Percentiles rank a stretch among this genome's conserved stretches.
These are phyloP conservation scores for Teunomyces tritomae DNA, from an alignment of 805 yeast species.

Conservation along the genomic window DNA sequence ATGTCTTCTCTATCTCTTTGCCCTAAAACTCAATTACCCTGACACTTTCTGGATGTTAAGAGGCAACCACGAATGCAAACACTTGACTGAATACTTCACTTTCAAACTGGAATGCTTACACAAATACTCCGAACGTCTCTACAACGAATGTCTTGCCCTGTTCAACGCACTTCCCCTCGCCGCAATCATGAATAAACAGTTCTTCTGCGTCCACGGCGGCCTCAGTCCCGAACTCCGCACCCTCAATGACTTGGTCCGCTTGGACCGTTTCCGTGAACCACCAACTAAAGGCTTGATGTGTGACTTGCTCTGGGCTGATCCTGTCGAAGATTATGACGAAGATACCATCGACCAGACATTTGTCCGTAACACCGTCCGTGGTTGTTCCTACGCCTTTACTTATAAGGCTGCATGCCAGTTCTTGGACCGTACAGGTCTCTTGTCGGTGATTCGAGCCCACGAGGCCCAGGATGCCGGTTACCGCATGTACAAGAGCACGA, in stretches of 20 bases:
- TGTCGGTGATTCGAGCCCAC: slow-evolving; percentile 91
- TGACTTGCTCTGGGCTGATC: slow-evolving; percentile 95
- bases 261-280: slow-evolving; percentile 86
- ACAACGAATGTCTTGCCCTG: slow-evolving; percentile 70
- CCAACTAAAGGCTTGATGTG: slow-evolving; percentile 94
- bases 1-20: slow-evolving; percentile 69
- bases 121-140: slow-evolving; percentile 66
- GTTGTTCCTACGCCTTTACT: slow-evolving; percentile 89
- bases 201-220: slow-evolving; percentile 96
- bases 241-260: slow-evolving; percentile 61
- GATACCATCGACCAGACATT: slow-evolving; percentile 46
- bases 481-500: slow-evolving; percentile 86
- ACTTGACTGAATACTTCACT: slow-evolving; percentile 90
- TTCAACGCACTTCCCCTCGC: slow-evolving; percentile 89
- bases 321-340: slow-evolving; percentile 81
- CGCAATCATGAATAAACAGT: slow-evolving; percentile 90
- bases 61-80: slow-evolving; percentile 95
- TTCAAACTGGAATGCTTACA: slow-evolving; percentile 87
- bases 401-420: slow-evolving; percentile 80
- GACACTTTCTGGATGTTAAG: slow-evolving; percentile 74
- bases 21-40: slow-evolving; percentile 76
- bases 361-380: slow-evolving; percentile 72
- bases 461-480: slow-evolving; percentile 98
- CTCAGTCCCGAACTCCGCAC: slow-evolving; percentile 78
- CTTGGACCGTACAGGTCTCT: slow-evolving; percentile 69